These are phyloP conservation scores for Nicotiana undulata DNA, from an alignment of 257 asterid genomes.

Conservation along the genomic window DNA sequence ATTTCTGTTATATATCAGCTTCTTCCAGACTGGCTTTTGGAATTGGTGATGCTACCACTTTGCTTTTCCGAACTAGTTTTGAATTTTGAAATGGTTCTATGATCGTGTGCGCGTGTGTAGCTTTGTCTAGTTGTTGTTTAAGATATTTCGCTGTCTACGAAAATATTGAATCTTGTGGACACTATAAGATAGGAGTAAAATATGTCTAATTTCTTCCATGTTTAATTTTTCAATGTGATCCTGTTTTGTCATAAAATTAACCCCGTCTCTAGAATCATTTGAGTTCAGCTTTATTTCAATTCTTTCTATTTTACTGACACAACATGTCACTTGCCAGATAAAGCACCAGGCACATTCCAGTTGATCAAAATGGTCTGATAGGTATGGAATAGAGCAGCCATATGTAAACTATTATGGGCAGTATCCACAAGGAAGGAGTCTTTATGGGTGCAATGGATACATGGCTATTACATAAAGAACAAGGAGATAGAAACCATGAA, in stretches of 20 bases:
- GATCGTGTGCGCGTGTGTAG: background rate
- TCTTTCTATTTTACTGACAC: background rate
- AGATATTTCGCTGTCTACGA: background rate
- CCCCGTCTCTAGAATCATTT: background rate
- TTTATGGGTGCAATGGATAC: no score
- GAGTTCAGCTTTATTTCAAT: background rate
- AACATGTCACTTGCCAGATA: conserved; percentile 33
- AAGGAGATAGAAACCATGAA: no score
- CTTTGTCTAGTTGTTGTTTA: background rate
- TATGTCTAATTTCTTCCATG: background rate
- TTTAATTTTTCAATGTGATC: background rate
- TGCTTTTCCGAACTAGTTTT: no score
- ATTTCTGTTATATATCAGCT: background rate
- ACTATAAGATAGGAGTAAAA: background rate
- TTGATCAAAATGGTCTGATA: conserved; percentile 49
- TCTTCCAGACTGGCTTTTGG: background rate
- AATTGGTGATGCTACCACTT: background rate
- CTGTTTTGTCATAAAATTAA: background rate
- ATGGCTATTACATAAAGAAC: no score
- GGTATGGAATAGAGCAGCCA: no score
- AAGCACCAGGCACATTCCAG: conserved; percentile 83
- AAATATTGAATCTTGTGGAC: background rate
- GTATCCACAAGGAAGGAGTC: no score
- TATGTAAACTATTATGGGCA: no score
- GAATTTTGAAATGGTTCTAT: no score